These are phyloP conservation scores for Penicillium goetzii DNA, from an alignment of 495 filamentous ascomycete genomes.

Conservation along the genomic window DNA sequence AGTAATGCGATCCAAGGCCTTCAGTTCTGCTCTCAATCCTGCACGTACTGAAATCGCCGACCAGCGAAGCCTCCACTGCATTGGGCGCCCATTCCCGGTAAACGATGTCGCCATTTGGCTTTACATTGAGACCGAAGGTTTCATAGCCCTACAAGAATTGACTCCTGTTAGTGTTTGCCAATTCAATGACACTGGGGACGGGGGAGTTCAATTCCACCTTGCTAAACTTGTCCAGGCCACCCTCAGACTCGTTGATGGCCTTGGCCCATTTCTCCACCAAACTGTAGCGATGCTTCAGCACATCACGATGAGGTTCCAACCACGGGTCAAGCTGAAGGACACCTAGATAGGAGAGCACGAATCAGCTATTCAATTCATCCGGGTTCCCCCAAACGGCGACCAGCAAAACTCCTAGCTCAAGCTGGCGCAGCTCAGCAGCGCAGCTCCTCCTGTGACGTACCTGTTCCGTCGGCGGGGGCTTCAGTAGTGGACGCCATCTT, in stretches of 20 bases:
- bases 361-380: constrained; percentile 3
- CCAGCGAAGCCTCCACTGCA: constrained; percentile 78
- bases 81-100: constrained; percentile 98
- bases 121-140: constrained; percentile 78
- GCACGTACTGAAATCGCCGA: constrained; percentile 90
- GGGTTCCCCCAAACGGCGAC: not conserved
- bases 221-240: constrained; percentile 90
- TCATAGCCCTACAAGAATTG: constrained; percentile 65
- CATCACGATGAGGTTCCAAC: constrained; percentile 81
- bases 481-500: constrained; percentile 18
- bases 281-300: constrained; percentile 73
- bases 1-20: constrained; percentile 30
- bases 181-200: not conserved
- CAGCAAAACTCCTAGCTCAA: constrained; percentile 1
- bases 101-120: constrained; percentile 77
- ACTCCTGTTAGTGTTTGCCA: not conserved
- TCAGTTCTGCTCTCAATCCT: not conserved
- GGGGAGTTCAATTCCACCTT: constrained; percentile 54
- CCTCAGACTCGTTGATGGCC: constrained; percentile 79
- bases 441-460: constrained; percentile 10
- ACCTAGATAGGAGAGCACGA: constrained; percentile 57
- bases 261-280: constrained; percentile 89
- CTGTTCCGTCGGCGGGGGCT: constrained; percentile 27
- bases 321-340: constrained; percentile 88
- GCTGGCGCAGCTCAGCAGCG: not conserved